phyloP scores from a whole-genome alignment of 371 early-diverging fungal genomes.

The Dipsacomyces acuminosporus region DNA sequence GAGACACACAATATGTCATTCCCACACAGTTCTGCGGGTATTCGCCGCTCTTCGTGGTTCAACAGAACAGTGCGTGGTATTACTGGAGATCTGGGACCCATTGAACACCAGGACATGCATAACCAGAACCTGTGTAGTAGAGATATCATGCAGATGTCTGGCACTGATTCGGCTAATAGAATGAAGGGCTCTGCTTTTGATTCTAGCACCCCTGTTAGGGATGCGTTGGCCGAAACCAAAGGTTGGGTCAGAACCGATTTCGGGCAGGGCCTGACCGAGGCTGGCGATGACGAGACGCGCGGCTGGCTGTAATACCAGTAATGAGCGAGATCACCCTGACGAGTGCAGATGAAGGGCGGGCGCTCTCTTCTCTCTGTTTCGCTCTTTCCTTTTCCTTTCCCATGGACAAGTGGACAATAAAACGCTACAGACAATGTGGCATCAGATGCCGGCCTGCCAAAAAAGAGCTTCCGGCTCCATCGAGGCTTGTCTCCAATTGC shows the following conservation, averaged over 20 bases:
- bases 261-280: background rate
- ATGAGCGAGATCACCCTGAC: background rate
- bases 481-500: too few species aligned
- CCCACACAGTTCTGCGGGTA: background rate
- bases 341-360: background rate
- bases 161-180: background rate
- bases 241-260: background rate
- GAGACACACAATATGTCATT: background rate
- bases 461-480: too few species aligned
- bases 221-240: background rate
- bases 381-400: background rate
- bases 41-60: background rate
- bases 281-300: too few species aligned
- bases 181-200: background rate
- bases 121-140: background rate
- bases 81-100: background rate
- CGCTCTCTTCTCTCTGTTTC: background rate
- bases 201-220: background rate
- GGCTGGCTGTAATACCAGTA: background rate
- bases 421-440: background rate
- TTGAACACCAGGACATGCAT: background rate
- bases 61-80: background rate
- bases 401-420: background rate
- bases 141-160: background rate
- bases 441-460: too few species aligned